Conservation (phyloP, 2,329 filamentous ascomycete species). For the Cladophialophora bantiana region DNA sequence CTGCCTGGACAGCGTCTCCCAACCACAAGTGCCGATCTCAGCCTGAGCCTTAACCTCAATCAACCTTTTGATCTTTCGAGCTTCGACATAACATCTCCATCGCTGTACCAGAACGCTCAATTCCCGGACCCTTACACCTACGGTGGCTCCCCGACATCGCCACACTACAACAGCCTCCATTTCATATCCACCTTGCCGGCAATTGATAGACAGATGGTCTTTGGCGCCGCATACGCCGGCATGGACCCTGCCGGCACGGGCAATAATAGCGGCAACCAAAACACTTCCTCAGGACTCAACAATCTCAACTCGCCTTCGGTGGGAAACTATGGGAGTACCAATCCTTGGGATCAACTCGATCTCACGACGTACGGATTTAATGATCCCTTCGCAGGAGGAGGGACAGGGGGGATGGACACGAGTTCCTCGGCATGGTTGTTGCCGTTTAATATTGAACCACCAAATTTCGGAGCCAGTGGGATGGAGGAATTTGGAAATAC, state of each 20-base stretch:
- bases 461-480: slow-evolving; percentile 52
- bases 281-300: slow-evolving; percentile 44
- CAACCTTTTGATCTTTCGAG: slow-evolving; percentile 34
- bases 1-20: slow-evolving; percentile 19
- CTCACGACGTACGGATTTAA: slow-evolving; percentile 36
- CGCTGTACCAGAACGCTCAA: slow-evolving; percentile 34
- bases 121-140: slow-evolving; percentile 39
- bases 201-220: slow-evolving; percentile 77
- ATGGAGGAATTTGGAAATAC: slow-evolving; percentile 34
- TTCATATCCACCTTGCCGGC: slow-evolving; percentile 62
- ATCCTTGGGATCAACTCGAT: slow-evolving; percentile 38
- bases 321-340: slow-evolving; percentile 40
- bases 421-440: slow-evolving; percentile 77
- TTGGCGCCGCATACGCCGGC: slow-evolving; percentile 69
- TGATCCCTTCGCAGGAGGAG: slow-evolving; percentile 29
- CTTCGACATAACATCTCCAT: slow-evolving; percentile 39
- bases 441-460: slow-evolving; percentile 88
- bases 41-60: slow-evolving; percentile 35
- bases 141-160: slow-evolving; percentile 43
- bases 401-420: slow-evolving; percentile 27
- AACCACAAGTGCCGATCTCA: slow-evolving; percentile 11
- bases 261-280: slow-evolving; percentile 26
- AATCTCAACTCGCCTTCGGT: slow-evolving; percentile 40
- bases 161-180: slow-evolving; percentile 48
- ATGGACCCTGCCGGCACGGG: slow-evolving; percentile 51